These are phyloP conservation scores for Agaricus subrufescens DNA, from an alignment of 768 basidiomycete genomes.

Conservation along the genomic window DNA sequence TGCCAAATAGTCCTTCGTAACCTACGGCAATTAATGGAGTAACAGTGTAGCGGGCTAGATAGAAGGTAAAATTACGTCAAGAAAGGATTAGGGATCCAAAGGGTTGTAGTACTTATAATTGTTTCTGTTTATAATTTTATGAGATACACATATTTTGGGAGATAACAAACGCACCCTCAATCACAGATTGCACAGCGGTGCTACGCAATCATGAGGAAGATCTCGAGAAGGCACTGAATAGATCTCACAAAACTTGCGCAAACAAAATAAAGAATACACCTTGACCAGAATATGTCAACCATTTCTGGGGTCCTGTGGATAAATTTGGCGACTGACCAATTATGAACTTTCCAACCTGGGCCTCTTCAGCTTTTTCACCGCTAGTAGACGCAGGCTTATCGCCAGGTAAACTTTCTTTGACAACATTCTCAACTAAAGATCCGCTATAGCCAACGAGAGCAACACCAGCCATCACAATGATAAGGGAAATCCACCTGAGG, in stretches of 20 bases:
- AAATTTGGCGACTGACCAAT: conserved; percentile 47
- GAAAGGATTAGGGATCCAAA: neutral
- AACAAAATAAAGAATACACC: conserved; percentile 91
- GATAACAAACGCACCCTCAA: conserved; percentile 51
- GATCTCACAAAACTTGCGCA: conserved; percentile 86
- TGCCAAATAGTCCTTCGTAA: conserved; percentile 90
- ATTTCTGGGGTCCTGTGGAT: conserved; percentile 14
- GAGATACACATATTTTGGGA: neutral
- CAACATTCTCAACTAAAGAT: conserved; percentile 75
- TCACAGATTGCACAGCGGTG: conserved; percentile 88
- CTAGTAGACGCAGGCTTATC: conserved; percentile 29
- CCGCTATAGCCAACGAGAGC: conserved; percentile 85
- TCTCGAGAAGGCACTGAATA: conserved; percentile 10
- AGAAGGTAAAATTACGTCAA: conserved; percentile 7
- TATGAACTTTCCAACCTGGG: conserved; percentile 66
- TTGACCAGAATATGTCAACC: conserved; percentile 21
- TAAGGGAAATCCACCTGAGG: conserved; percentile 80
- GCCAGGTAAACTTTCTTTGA: conserved; percentile 39
- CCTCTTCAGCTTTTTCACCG: conserved; percentile 45
- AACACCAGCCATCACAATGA: conserved; percentile 85
- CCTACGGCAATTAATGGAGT: conserved; percentile 92
- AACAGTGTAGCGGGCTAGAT: conserved; percentile 63
- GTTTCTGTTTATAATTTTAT: conserved; percentile 50
- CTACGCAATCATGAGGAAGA: conserved; percentile 31
- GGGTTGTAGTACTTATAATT: conserved; percentile 59